A percentile compares a stretch with the other conserved stretches of the same genome.
phyloP scores from a whole-genome alignment of 2,329 filamentous ascomycete species.

The Cordyceps cateniannulata region DNA sequence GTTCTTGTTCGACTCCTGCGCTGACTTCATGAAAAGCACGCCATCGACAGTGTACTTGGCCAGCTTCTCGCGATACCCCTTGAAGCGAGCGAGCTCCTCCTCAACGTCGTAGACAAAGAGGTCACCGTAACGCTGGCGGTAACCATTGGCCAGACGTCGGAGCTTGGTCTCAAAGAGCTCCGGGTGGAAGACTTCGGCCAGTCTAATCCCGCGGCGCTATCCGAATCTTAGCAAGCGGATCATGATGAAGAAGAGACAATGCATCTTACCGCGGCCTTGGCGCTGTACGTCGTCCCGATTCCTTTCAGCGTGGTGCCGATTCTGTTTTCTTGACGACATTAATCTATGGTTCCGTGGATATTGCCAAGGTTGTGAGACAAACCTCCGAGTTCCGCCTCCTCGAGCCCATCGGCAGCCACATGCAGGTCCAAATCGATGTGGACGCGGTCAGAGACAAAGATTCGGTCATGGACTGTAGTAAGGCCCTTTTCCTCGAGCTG shows the following conservation, averaged over 20 bases:
- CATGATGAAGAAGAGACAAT: too few relatives aligned
- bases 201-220: constrained; percentile 54
- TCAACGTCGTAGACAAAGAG: constrained; percentile 61
- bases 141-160: constrained; percentile 50
- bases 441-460: constrained; percentile 57
- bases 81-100: constrained; percentile 58
- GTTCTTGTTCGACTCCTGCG: constrained; percentile 45
- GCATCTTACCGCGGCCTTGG: constrained; percentile 13
- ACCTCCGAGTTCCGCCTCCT: constrained; percentile 46
- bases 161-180: constrained; percentile 61
- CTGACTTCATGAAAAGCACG: constrained; percentile 55
- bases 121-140: constrained; percentile 62
- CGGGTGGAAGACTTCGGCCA: constrained; percentile 63
- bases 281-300: constrained; percentile 31
- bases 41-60: constrained; percentile 60
- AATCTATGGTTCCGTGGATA: too few relatives aligned
- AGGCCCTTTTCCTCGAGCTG: constrained; percentile 35
- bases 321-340: constrained; percentile 14
- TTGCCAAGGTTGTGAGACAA: too few relatives aligned
- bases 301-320: constrained; percentile 29
- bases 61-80: constrained; percentile 51
- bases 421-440: constrained; percentile 62
- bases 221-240: too few relatives aligned
- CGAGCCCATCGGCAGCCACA: constrained; percentile 61
- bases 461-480: constrained; percentile 34